Conservation (phyloP, 2,329 filamentous ascomycete genomes). For the Hypoxylon sp. region DNA sequence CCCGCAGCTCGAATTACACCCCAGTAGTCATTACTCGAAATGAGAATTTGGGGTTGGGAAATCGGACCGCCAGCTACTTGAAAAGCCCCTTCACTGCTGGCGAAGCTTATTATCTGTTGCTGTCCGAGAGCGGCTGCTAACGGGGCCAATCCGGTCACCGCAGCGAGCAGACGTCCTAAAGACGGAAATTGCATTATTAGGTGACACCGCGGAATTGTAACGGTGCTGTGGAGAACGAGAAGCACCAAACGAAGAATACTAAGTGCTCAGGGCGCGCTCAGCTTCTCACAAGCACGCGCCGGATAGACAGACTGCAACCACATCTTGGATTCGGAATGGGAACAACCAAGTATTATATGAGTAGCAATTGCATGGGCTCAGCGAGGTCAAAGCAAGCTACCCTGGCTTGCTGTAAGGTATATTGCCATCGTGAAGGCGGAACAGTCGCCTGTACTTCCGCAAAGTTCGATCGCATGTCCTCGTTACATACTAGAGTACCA, state of each 20-base stretch:
- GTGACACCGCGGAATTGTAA: background rate
- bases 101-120: slow-evolving; percentile 52
- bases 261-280: background rate
- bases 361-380: slow-evolving; percentile 8
- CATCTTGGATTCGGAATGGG: slow-evolving; percentile 3
- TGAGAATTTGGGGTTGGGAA: slow-evolving; percentile 61
- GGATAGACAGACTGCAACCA: background rate
- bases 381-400: slow-evolving; percentile 18
- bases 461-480: slow-evolving; percentile 17
- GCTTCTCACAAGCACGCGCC: background rate
- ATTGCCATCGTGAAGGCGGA: slow-evolving; percentile 36
- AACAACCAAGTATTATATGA: slow-evolving; percentile 24
- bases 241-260: background rate
- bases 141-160: slow-evolving; percentile 27
- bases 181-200: slow-evolving; percentile 24
- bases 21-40: slow-evolving; percentile 74
- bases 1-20: slow-evolving; percentile 77
- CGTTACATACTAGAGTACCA: slow-evolving; percentile 4
- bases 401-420: slow-evolving; percentile 5
- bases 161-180: slow-evolving; percentile 21
- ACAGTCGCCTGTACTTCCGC: slow-evolving; percentile 26
- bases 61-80: slow-evolving; percentile 50
- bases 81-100: slow-evolving; percentile 40
- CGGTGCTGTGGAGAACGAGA: background rate
- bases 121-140: slow-evolving; percentile 50